These are phyloP conservation scores for Cryphonectria japonica DNA, from an alignment of 2,329 filamentous ascomycete genomes.

Conservation along the genomic window DNA sequence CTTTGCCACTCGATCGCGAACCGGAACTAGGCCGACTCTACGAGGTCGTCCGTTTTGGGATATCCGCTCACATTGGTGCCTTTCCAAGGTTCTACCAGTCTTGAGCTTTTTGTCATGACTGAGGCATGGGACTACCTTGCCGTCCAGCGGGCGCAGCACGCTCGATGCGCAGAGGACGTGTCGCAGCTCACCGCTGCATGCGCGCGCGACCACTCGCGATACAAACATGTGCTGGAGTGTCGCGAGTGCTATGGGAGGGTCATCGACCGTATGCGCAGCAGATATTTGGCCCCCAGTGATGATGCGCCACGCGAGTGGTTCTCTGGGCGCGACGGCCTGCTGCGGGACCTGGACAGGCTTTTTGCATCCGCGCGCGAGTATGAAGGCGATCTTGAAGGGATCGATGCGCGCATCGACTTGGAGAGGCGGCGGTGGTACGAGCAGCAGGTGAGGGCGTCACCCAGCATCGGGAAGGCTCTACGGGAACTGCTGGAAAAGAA, in stretches of 20 bases:
- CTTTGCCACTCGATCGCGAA: not conserved
- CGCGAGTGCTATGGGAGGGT: constrained; percentile 52
- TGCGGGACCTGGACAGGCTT: constrained; percentile 53
- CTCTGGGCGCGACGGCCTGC: constrained; percentile 50
- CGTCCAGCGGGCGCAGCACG: constrained; percentile 24
- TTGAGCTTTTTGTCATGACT: constrained; percentile 18
- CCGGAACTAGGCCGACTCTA: not conserved
- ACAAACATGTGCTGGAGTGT: constrained; percentile 50
- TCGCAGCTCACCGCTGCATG: constrained; percentile 49
- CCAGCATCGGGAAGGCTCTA: constrained; percentile 31
- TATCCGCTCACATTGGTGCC: not conserved
- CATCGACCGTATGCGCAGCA: constrained; percentile 49
- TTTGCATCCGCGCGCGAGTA: constrained; percentile 52
- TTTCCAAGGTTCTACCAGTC: no score
- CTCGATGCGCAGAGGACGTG: constrained; percentile 46
- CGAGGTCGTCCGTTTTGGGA: not conserved
- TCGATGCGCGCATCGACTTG: constrained; percentile 54
- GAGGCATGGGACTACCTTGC: constrained; percentile 15
- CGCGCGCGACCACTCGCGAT: constrained; percentile 44
- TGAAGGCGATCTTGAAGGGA: constrained; percentile 46
- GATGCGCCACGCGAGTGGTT: constrained; percentile 53
- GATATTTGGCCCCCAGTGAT: constrained; percentile 39
- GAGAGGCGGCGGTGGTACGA: constrained; percentile 60
- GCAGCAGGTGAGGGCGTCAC: constrained; percentile 33
- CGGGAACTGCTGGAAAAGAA: constrained; percentile 29